phyloP scores from a whole-genome alignment of 129 eudicot species.

The Centrapalus pauciflorus region DNA sequence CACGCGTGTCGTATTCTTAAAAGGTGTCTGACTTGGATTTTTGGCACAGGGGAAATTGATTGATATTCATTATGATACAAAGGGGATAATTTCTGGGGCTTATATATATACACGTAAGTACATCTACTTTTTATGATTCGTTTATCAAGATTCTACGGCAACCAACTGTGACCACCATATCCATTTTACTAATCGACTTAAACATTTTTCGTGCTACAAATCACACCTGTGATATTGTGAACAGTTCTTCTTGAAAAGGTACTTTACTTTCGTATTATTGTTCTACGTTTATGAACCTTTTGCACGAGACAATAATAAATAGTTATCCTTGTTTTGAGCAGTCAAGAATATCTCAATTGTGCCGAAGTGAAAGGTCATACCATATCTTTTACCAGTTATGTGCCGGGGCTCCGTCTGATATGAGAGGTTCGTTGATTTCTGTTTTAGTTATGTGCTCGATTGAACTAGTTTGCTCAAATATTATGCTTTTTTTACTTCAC shows the following conservation, averaged over 20 bases:
- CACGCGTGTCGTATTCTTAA: neutral
- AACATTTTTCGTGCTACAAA: slow-evolving; percentile 24
- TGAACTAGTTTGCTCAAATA: neutral
- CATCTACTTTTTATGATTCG: slow-evolving; percentile 5
- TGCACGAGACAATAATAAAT: slow-evolving; percentile 13
- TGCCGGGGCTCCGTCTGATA: slow-evolving; percentile 76
- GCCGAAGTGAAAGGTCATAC: slow-evolving; percentile 84
- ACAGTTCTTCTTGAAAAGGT: slow-evolving; percentile 94
- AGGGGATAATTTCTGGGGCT: slow-evolving; percentile 74
- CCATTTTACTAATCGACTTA: slow-evolving; percentile 14
- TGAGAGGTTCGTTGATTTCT: slow-evolving; percentile 56
- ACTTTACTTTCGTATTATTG: neutral
- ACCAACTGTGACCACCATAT: slow-evolving; percentile 5
- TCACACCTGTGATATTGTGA: slow-evolving; percentile 18
- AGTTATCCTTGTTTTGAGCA: slow-evolving; percentile 30
- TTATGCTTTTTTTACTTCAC: slow-evolving; percentile 19
- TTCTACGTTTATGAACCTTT: neutral
- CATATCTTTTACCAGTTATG: slow-evolving; percentile 95
- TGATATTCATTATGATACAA: slow-evolving; percentile 61
- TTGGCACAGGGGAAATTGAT: slow-evolving; percentile 83
- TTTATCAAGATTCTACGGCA: neutral
- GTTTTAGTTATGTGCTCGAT: neutral
- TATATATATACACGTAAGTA: slow-evolving; percentile 77
- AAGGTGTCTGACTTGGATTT: slow-evolving; percentile 8
- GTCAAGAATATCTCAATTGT: slow-evolving; percentile 92